A percentile compares a stretch with the other conserved stretches of the same genome.
Evolutionary conservation across 1,284 basidiomycete genomes (phyloP).

Genomic region (Exobasidium cylindrosporum): DNA sequence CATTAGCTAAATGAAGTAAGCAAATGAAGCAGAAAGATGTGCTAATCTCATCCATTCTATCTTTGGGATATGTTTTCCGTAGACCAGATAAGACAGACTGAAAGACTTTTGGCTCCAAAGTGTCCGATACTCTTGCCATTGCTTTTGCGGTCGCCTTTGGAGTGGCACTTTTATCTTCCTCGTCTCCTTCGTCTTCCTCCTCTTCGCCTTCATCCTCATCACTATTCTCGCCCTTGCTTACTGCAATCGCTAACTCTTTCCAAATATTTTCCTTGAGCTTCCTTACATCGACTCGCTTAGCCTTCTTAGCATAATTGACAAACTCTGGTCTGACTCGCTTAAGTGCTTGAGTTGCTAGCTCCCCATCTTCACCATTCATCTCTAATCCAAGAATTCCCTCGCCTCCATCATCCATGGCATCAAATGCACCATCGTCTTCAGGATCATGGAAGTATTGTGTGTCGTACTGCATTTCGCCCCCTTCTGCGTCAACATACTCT

Average conservation of each 20-base stretch:
- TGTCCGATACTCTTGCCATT: conserved; percentile 12
- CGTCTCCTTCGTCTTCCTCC: not conserved
- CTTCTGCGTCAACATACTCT: not conserved
- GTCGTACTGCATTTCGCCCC: conserved; percentile 67
- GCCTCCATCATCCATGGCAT: conserved; percentile 35
- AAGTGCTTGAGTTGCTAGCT: conserved; percentile 74
- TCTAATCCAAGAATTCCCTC: conserved; percentile 36
- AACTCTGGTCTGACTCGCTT: conserved; percentile 75
- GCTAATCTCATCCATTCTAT: conserved; percentile 96
- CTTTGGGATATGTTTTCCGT: conserved; percentile 76
- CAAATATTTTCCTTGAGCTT: conserved; percentile 98
- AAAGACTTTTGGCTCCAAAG: conserved; percentile 59
- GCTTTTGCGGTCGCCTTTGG: not conserved
- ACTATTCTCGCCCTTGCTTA: conserved; percentile 9
- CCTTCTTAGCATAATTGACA: conserved; percentile 91
- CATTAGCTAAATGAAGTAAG: conserved; percentile 87
- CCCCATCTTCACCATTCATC: conserved; percentile 69
- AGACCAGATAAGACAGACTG: conserved; percentile 78
- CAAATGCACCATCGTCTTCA: conserved; percentile 63
- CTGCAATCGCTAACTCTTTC: conserved; percentile 67
- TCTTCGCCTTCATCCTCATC: conserved; percentile 14
- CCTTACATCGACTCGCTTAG: conserved; percentile 93
- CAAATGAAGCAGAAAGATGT: conserved; percentile 99
- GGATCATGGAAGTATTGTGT: conserved; percentile 98
- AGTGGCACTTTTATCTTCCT: not conserved